Evolutionary conservation across 176 grass and related monocot genomes (phyloP), one percentile per base, ranked within the genome.

Genomic region (Ananas comosus): DNA sequence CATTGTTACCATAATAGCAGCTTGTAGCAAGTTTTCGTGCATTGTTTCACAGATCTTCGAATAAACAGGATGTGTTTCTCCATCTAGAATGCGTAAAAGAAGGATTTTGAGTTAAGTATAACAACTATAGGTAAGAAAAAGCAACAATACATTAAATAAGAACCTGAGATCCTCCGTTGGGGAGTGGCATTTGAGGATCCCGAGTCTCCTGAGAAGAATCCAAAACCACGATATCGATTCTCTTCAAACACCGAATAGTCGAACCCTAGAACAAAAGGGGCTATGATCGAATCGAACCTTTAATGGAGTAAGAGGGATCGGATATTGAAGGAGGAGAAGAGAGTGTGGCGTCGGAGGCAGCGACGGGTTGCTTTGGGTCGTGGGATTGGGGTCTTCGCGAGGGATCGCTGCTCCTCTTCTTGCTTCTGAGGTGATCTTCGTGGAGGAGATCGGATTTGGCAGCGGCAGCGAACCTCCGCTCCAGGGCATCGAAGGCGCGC

Each of bases 381-480:
- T 82, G 66, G 72, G 72, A 52, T 51, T 74, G 78, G 57, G 13
- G 5, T 29, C 74, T 76, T 10, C 54, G 72, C 9, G 58, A 50
- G 57, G 17, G 57, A 51, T 42, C 10, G 29, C 65, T 71, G 47
- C 67, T 84, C 57, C n/a, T 72, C 49, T 70, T 87, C 28, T 64
- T 50, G 50, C 3, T 12, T 28, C 67, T 74, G 13, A 50, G 56
- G 28, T 87, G 71, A 23, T 77, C 51, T 51, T 82, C 84, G 67
- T 79, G 71, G 12, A 73, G 64, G 64, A 80, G 86, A 78, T 91
- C 80, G 51, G 78, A 74, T 72, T 87, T 87, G n/a, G 80, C 74
- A 49, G 65, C 74, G 68, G 65, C 68, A 56, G 78, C 80, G 68
- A 74, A 76, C 12, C 70, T 52, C 63, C 80, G 78, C 49, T 87